Conservation (phyloP, 2,329 filamentous ascomycete genomes). For the Colletotrichum sp. region DNA sequence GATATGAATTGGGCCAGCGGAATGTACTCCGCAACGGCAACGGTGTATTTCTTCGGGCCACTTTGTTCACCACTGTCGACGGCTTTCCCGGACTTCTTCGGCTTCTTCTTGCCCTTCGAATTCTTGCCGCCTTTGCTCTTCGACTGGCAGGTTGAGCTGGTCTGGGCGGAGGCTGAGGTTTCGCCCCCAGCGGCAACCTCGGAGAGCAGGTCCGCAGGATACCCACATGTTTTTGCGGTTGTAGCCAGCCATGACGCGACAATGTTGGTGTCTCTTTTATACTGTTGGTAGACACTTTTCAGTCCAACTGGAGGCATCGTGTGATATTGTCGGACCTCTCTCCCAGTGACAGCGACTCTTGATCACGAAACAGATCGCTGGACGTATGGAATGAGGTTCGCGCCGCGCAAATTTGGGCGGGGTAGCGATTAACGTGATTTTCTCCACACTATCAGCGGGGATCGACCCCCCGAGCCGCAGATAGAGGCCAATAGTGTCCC, state of each 20-base stretch:
- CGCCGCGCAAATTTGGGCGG: neutral
- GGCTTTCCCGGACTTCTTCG: neutral
- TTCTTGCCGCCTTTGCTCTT: neutral
- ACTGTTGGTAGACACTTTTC: constrained; percentile 37
- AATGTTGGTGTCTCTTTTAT: constrained; percentile 44
- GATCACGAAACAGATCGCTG: neutral
- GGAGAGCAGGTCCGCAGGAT: constrained; percentile 25
- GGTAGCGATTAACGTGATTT: neutral
- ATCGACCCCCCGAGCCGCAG: no score
- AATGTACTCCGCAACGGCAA: constrained; percentile 41
- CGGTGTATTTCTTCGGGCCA: constrained; percentile 27
- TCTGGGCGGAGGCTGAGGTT: neutral
- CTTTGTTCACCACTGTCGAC: neutral
- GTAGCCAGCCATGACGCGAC: constrained; percentile 46
- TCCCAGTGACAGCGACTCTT: neutral
- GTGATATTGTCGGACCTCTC: neutral
- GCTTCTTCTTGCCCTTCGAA: neutral
- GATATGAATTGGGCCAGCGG: constrained; percentile 42
- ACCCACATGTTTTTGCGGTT: constrained; percentile 41
- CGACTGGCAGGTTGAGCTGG: neutral
- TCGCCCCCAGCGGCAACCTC: neutral
- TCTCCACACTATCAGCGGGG: neutral
- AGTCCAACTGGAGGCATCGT: neutral
- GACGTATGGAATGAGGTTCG: neutral
- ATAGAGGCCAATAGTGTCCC: neutral